Evolutionary conservation across 345 rosid genomes (phyloP).

Genomic region (Isatis tinctoria): DNA sequence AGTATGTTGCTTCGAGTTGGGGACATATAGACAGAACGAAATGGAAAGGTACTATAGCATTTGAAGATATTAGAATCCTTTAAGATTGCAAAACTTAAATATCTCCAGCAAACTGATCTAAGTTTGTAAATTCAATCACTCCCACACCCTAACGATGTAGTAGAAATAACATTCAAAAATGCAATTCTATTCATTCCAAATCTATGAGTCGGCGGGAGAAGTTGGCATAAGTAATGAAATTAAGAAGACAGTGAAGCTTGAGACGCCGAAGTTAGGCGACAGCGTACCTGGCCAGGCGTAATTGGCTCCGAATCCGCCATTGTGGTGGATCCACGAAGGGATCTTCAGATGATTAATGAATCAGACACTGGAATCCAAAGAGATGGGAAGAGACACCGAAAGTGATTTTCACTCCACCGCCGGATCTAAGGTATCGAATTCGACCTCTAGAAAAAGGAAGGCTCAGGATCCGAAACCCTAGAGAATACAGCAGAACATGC

Average conservation of each 20-base stretch:
- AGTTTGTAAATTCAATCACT: not conserved
- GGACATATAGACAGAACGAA: not conserved
- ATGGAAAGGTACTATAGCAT: slow-evolving; percentile 4
- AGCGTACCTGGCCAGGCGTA: slow-evolving; percentile 78
- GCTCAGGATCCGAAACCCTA: slow-evolving; percentile 26
- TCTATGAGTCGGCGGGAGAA: not conserved
- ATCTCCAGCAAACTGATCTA: not conserved
- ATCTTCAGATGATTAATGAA: slow-evolving; percentile 8
- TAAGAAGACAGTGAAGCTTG: not conserved
- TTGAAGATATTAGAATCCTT: not conserved
- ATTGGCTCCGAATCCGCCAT: slow-evolving; percentile 68
- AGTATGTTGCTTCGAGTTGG: not conserved
- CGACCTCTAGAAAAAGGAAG: slow-evolving; percentile 21
- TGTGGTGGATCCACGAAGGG: slow-evolving; percentile 32
- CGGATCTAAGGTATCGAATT: slow-evolving; percentile 19
- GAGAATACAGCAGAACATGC: not conserved
- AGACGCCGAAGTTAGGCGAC: not conserved
- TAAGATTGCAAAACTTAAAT: not conserved
- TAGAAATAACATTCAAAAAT: not conserved
- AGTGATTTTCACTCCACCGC: not conserved
- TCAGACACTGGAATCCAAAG: not conserved
- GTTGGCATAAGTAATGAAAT: not conserved
- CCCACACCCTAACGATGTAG: not conserved
- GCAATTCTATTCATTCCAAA: not conserved
- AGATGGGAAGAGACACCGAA: not conserved